Conservation (phyloP, 345 rosid genomes). For the Gossypium mustelinum region DNA sequence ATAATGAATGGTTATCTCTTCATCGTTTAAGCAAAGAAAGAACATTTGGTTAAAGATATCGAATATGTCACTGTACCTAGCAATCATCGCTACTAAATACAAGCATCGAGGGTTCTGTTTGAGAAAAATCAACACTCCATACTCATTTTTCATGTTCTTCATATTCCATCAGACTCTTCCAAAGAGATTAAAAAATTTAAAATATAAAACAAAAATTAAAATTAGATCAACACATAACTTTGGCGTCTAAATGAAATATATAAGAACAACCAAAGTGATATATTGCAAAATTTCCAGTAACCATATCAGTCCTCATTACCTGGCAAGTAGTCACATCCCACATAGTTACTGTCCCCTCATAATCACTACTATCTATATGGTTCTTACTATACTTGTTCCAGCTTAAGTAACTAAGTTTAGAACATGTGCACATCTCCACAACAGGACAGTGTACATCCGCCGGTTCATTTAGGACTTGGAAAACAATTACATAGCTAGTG, state of each 20-base stretch:
- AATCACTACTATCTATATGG: conserved; percentile 95
- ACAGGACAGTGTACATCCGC: conserved; percentile 76
- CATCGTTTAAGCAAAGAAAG: too few relatives aligned
- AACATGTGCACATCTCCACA: conserved; percentile 91
- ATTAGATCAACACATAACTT: background rate
- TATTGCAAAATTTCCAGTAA: background rate
- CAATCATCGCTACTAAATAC: conserved; percentile 79
- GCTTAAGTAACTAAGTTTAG: conserved; percentile 95
- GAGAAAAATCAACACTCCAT: conserved; percentile 98
- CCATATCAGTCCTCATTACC: conserved; percentile 34
- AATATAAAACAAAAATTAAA: background rate
- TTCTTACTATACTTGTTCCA: conserved; percentile 91
- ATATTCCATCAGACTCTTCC: conserved; percentile 88
- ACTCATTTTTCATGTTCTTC: conserved; percentile 98
- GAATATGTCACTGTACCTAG: too few relatives aligned
- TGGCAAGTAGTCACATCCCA: conserved; percentile 96
- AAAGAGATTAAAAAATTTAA: background rate
- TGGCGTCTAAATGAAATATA: background rate
- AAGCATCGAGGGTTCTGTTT: conserved; percentile 86
- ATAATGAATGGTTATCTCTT: too few relatives aligned
- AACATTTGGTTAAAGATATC: too few relatives aligned
- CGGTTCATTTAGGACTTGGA: conserved; percentile 79
- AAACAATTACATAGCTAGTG: conserved; percentile 9
- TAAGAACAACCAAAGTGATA: background rate
- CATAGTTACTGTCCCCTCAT: conserved; percentile 81